phyloP scores from a whole-genome alignment of 208 protist genomes.

The Leptomonas pyrrhocoris region DNA sequence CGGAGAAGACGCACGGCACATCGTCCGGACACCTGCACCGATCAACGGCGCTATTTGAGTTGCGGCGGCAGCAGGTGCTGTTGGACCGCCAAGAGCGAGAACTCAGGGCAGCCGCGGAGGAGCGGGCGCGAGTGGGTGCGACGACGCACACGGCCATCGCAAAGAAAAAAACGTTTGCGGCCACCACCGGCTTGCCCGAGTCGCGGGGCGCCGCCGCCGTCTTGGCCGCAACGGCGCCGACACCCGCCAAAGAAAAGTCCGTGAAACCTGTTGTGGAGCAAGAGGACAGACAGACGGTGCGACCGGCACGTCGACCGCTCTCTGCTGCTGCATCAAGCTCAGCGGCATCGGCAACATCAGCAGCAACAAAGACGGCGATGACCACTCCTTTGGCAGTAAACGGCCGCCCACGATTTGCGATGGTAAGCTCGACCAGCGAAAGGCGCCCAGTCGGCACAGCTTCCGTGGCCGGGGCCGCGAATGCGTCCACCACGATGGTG shows the following conservation, averaged over 20 bases:
- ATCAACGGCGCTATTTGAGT: constrained; percentile 40
- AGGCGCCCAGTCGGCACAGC: background rate
- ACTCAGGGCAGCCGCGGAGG: constrained; percentile 35
- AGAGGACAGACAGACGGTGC: background rate
- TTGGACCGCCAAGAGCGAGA: constrained; percentile 39
- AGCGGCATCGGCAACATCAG: background rate
- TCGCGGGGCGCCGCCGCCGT: background rate
- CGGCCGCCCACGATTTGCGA: background rate
- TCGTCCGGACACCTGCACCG: constrained; percentile 13
- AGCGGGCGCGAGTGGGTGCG: constrained; percentile 4
- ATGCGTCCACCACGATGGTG: constrained; percentile 6
- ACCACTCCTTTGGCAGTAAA: background rate
- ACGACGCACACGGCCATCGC: background rate
- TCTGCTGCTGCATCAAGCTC: no score
- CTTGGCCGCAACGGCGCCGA: background rate
- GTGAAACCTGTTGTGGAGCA: background rate
- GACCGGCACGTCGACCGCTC: background rate
- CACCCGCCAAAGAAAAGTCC: background rate
- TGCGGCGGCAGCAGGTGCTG: constrained; percentile 46
- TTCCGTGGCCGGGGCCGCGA: background rate
- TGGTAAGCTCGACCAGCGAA: background rate
- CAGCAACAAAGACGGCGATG: background rate
- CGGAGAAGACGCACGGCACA: background rate
- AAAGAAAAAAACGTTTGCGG: constrained; percentile 9
- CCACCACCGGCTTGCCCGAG: background rate